Percentiles rank a stretch among this genome's conserved stretches.
These are phyloP conservation scores for Fusarium sp. DNA, from an alignment of 2,329 filamentous ascomycete species.

Conservation along the genomic window DNA sequence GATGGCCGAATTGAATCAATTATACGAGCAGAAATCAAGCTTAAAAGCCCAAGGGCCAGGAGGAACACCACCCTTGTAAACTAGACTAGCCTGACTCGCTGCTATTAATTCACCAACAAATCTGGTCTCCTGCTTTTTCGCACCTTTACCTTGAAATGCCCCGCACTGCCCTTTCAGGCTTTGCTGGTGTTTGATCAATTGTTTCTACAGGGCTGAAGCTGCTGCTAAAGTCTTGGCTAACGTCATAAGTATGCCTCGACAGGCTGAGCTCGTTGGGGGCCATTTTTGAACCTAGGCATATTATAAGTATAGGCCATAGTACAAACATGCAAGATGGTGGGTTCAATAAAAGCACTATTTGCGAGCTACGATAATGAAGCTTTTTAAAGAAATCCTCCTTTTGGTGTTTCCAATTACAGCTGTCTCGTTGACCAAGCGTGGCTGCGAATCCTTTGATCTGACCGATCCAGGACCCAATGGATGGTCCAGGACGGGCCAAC, in stretches of 20 bases:
- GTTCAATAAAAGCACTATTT: no score
- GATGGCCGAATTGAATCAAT: not conserved
- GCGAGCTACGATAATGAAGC: not conserved
- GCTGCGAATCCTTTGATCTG: not conserved
- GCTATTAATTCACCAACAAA: not conserved
- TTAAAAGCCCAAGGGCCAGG: not conserved
- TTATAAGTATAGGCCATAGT: not conserved
- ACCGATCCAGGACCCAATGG: not conserved
- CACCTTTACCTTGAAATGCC: not conserved
- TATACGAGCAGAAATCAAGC: not conserved
- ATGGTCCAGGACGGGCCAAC: not conserved
- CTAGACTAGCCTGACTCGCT: no score
- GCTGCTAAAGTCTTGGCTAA: not conserved
- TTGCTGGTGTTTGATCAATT: no score
- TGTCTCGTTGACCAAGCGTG: not conserved
- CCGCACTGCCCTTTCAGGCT: not conserved
- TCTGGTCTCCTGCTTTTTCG: not conserved
- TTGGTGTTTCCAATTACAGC: rapidly evolving
- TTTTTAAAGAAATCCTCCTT: rapidly evolving
- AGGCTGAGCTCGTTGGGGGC: not conserved
- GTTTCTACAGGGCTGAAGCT: not conserved
- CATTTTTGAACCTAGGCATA: not conserved
- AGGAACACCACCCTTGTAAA: not conserved
- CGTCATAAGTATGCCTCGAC: not conserved
- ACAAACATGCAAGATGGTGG: rapidly evolving